These are phyloP conservation scores for Acanthamoeba triangularis DNA, from an alignment of 208 protist species.

Conservation along the genomic window DNA sequence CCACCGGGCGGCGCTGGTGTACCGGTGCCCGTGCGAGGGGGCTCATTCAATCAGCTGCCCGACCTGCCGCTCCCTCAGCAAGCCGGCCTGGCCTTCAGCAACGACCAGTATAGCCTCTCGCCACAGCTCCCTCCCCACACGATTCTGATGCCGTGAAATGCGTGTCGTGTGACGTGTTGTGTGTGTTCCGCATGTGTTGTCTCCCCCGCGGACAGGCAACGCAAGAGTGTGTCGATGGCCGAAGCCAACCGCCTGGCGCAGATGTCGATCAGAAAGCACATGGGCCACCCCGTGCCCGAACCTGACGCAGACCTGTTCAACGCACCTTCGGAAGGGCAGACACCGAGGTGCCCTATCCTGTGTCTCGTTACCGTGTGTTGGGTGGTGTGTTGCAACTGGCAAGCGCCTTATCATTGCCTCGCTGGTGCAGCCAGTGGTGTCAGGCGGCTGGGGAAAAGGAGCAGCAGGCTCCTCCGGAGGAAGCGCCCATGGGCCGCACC, in stretches of 20 bases:
- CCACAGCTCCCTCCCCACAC: too few species aligned
- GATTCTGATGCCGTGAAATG: not conserved
- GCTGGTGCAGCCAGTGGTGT: too few species aligned
- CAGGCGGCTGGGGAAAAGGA: too few species aligned
- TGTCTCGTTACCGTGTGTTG: too few species aligned
- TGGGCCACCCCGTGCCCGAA: not conserved
- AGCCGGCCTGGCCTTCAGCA: not conserved
- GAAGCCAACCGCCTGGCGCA: not conserved
- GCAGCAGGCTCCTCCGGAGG: not conserved
- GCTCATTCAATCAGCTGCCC: not conserved
- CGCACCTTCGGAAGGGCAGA: too few species aligned
- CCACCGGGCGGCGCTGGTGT: too few species aligned
- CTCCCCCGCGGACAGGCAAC: too few species aligned
- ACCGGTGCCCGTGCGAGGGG: not conserved
- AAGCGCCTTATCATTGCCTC: too few species aligned
- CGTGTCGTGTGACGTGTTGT: not conserved
- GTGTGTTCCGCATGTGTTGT: too few species aligned
- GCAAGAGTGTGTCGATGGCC: not conserved
- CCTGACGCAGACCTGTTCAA: not conserved
- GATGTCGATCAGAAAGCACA: not conserved
- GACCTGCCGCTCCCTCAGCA: not conserved
- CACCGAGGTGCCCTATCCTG: too few species aligned
- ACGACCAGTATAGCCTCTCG: too few species aligned
- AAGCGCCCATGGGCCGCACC: not conserved
- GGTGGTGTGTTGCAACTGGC: too few species aligned